Evolutionary conservation across 768 basidiomycete species (phyloP), one percentile per base, ranked within the genome.

Genomic region (Podaxis carcinomalis): DNA sequence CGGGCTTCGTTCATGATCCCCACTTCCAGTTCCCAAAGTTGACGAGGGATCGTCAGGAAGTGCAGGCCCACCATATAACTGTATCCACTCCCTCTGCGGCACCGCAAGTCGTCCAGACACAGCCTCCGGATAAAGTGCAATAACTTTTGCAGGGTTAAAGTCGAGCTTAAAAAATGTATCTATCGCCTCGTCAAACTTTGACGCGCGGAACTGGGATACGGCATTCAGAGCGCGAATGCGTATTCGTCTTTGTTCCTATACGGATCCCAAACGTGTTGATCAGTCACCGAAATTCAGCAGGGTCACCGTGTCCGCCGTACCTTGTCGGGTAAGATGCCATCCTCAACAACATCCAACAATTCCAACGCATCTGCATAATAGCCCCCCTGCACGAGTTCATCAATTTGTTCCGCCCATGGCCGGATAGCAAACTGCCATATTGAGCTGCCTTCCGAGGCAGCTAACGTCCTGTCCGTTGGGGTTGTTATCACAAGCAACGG

Each of bases 131-230:
- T 93, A 99, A 5, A 98, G 76, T 1, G 95, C 89, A 21, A 98
- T 81, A 2, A 99, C 92, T 68, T 95, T 93, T 0, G 95, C 93
- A 0, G 97, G 97, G 68, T 95, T 95, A 65, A 95, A 78, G 65
- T 98, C 89, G 44, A 96, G 86, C 44, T 89, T 85, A 51, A 95
- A 82, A 71, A 98, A 95, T 0, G 87, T 83, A 68, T 97, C 88
- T 59, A 98, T 89, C 1, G 96, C 95, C 1, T 78, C 74, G 63
- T 90, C 88, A 68, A 85, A 95, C 60, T 86, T 80, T 6, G 80
- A 82, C 6, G 78, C 74, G 3, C 83, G 80, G 73, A 95, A 95
- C 62, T 89, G 83, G 0, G 89, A 78, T 0, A 97, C 87, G 0
- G 93, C 94, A 56, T 91, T 82, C 19, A 98, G 79, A 1, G 85